Evolutionary conservation across 2,329 filamentous ascomycete species (phyloP).

Genomic region (Aspergillus fumigatus): DNA sequence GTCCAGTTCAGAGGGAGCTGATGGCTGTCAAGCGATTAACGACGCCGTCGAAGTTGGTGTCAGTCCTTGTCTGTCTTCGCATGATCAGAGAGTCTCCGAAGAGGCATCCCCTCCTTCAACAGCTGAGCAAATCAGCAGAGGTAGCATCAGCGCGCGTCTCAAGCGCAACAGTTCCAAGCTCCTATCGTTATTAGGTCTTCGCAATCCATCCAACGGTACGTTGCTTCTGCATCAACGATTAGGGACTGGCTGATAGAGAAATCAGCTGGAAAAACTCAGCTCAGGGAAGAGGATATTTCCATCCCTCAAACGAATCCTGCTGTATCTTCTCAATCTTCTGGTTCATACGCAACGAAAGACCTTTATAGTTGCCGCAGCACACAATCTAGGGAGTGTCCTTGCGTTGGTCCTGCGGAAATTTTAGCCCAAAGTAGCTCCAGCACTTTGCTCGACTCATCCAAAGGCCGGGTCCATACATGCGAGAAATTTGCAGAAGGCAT

Average conservation of each 20-base stretch:
- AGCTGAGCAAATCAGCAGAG: constrained; percentile 12
- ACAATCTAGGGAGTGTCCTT: background rate
- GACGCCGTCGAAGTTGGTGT: background rate
- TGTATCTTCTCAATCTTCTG: background rate
- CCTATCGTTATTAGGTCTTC: constrained; percentile 32
- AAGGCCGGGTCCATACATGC: background rate
- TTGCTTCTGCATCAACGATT: background rate
- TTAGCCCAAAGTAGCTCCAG: background rate
- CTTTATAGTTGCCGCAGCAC: background rate
- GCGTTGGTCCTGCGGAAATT: background rate
- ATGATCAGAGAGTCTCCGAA: constrained; percentile 22
- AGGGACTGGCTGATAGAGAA: background rate
- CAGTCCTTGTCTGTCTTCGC: background rate
- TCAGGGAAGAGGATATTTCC: background rate
- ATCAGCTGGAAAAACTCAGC: background rate
- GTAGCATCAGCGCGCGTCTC: constrained; percentile 28
- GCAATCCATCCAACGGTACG: constrained; percentile 24
- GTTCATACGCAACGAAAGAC: background rate
- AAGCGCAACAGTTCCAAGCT: constrained; percentile 34
- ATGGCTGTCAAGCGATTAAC: background rate
- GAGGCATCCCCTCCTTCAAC: constrained; percentile 16
- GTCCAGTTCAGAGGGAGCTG: background rate
- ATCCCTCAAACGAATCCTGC: background rate
- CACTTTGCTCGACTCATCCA: background rate
- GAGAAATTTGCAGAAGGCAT: background rate